Evolutionary conservation across 495 filamentous ascomycete genomes (phyloP).

Genomic region (Penicillium subrubescens): DNA sequence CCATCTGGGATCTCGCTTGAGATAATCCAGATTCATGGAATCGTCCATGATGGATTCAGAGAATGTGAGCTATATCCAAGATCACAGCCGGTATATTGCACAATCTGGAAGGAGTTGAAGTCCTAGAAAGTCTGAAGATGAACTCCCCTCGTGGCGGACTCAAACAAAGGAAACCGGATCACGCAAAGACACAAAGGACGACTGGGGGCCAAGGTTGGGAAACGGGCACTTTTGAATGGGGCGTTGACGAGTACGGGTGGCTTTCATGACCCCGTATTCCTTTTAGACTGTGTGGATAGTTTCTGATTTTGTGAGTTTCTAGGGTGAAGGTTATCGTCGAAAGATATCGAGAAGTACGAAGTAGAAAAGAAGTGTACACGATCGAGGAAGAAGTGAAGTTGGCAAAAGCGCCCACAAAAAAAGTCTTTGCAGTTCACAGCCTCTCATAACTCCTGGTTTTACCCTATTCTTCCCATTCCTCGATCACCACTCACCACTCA

Average conservation of each 20-base stretch:
- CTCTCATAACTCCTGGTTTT: background rate
- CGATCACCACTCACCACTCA: background rate
- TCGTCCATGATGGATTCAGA: background rate
- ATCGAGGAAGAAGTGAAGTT: background rate
- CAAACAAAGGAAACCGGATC: background rate
- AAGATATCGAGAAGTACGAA: background rate
- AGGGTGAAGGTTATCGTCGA: background rate
- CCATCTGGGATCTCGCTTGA: background rate
- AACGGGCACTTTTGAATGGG: constrained; percentile 7
- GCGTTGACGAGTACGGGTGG: background rate
- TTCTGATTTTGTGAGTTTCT: background rate
- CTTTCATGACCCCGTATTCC: constrained; percentile 1
- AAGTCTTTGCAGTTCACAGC: background rate
- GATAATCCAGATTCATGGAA: background rate
- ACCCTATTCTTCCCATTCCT: background rate
- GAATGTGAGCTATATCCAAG: background rate
- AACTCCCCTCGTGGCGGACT: background rate
- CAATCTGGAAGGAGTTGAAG: background rate
- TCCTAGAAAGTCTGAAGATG: background rate
- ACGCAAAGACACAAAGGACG: constrained; percentile 6
- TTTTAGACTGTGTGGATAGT: background rate
- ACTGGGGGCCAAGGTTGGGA: constrained; percentile 8
- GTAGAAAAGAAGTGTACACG: background rate
- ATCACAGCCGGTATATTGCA: background rate
- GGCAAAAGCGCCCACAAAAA: background rate